Conservation (phyloP, 768 basidiomycete species). For the Hypholoma fasciculare region DNA sequence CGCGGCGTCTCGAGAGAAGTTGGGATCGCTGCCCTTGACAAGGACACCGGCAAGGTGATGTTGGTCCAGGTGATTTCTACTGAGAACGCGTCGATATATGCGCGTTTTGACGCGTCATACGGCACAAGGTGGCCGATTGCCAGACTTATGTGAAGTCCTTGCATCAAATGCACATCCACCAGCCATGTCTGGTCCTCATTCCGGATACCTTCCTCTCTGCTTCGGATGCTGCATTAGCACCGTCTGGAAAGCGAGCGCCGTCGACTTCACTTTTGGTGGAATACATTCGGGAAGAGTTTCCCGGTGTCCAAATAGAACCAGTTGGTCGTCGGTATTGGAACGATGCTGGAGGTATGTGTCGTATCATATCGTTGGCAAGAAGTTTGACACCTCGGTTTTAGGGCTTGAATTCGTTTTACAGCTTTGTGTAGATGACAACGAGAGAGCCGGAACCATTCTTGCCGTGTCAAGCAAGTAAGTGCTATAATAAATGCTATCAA, state of each 20-base stretch:
- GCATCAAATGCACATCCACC: constrained; percentile 81
- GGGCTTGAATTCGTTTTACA: constrained; percentile 81
- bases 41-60: constrained; percentile 71
- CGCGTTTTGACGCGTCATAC: not conserved
- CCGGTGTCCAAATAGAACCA: constrained; percentile 63
- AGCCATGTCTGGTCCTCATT: constrained; percentile 70
- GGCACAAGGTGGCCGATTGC: constrained; percentile 72
- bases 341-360: constrained; percentile 62
- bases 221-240: constrained; percentile 46
- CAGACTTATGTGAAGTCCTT: constrained; percentile 88
- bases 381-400: constrained; percentile 21
- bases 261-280: constrained; percentile 68
- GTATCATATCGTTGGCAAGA: not conserved
- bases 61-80: constrained; percentile 69
- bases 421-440: constrained; percentile 78
- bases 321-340: constrained; percentile 86
- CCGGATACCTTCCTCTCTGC: constrained; percentile 79
- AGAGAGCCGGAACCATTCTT: constrained; percentile 76
- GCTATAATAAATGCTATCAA: constrained; percentile 6
- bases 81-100: not conserved
- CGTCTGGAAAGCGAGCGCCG: constrained; percentile 41
- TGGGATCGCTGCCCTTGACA: constrained; percentile 85
- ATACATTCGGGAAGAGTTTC: constrained; percentile 74
- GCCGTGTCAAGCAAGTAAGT: constrained; percentile 78
- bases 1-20: constrained; percentile 81